Base-by-base conservation (phyloP, 176 grass and related monocot genomes). In the Lolium rigidum region DNA sequence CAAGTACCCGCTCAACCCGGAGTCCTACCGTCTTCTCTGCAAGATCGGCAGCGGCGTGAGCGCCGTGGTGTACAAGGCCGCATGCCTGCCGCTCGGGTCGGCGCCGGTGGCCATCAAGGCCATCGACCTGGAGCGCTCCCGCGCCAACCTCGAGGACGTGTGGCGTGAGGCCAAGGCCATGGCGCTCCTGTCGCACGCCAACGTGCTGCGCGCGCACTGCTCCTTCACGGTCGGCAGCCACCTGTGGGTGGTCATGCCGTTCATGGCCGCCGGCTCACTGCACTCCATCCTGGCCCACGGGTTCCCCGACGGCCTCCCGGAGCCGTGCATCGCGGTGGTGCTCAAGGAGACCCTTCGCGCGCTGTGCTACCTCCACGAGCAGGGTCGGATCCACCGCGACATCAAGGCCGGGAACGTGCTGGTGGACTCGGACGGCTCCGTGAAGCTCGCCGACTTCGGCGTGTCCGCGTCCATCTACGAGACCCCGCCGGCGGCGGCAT, bases 381-480 rank as follows among this genome's bases (percentile, higher is more conserved):
- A 95, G 84, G 95, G 95, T 2, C 92, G 90, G 84, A 95, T 98
- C 88, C 95, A 98, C 83, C 87, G 95, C 15, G 95, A 98, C 85
- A 95, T 98, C 85, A 98, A 98, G 82, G 89, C 93, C 0, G 93
- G 93, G 6, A 98, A 98, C 87, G 93, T 95, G 44, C 89, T 98
- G 0, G 82, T 98, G 9, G 91, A 95, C 72, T 80, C 95, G 15
- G 91, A 98, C 65, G 95, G 95, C 28, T 86, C 93, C 25, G 79
- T 98, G 70, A 95, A 91, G 88, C 95, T 98, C 50, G 95, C 95
- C 7, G 95, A 98, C 88, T 98, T 98, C 25, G 95, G 95, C 64
- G 95, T 98, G 8, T 98, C 95, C 1, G 93, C 95, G 20, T 98
- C 95, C 69, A 98, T 98, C 75, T 98, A 98, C 70, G 95, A 97